Conservation (phyloP, 441 rosid genomes). For the Adansonia grandidieri region DNA sequence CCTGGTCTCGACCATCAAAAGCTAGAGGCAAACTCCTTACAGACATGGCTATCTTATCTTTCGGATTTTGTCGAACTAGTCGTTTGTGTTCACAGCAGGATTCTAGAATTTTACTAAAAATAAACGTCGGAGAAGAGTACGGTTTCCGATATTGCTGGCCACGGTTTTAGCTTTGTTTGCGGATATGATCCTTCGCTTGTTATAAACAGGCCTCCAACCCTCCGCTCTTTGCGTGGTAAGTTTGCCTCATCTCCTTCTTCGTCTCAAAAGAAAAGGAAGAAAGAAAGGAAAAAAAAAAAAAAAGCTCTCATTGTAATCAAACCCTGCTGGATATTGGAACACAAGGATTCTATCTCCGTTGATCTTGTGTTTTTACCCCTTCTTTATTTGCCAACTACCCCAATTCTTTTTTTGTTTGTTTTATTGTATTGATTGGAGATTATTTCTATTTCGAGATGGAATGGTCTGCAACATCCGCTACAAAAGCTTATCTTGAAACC, state of each 20-base stretch:
- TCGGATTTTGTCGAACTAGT: background rate
- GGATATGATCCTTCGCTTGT: background rate
- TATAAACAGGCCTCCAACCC: background rate
- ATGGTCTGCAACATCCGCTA: slow-evolving; percentile 53
- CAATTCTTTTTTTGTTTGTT: background rate
- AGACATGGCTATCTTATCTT: background rate
- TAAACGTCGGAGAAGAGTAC: background rate
- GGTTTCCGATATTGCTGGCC: background rate
- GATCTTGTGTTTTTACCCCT: background rate
- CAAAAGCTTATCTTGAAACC: slow-evolving; percentile 50
- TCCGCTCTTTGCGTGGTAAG: background rate
- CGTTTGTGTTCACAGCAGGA: background rate
- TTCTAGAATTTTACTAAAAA: background rate
- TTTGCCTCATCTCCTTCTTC: background rate
- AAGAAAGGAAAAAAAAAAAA: background rate
- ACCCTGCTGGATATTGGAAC: background rate
- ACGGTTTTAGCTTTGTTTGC: background rate
- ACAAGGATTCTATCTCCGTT: background rate
- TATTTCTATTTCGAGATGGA: slow-evolving; percentile 35
- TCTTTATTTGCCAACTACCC: background rate
- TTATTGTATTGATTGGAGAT: background rate
- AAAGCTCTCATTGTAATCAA: background rate
- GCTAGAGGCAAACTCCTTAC: background rate
- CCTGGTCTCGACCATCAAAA: background rate
- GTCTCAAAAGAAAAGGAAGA: background rate